Evolutionary conservation across 2,329 filamentous ascomycete genomes (phyloP).

Genomic region (Onygena corvina): DNA sequence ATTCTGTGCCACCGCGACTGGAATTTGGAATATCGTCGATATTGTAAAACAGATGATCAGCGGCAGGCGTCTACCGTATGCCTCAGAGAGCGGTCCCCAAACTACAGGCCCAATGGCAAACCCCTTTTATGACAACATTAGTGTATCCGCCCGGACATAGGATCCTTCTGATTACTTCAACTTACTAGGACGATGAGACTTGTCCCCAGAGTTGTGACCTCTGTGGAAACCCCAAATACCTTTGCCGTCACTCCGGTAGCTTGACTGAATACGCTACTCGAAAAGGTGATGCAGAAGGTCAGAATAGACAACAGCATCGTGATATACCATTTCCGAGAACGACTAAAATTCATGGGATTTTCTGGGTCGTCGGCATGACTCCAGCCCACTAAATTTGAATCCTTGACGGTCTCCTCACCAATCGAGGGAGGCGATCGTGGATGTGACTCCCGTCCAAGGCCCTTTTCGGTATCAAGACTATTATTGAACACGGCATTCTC

Average conservation of each 20-base stretch:
- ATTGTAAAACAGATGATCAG: conserved; percentile 39
- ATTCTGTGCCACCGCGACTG: conserved; percentile 43
- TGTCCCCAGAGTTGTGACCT: conserved; percentile 41
- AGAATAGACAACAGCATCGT: conserved; percentile 33
- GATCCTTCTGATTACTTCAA: background rate
- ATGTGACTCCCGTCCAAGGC: background rate
- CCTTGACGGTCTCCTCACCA: background rate
- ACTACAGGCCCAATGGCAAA: conserved; percentile 31
- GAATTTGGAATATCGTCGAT: conserved; percentile 45
- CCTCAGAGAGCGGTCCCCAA: conserved; percentile 37
- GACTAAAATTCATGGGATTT: conserved; percentile 59
- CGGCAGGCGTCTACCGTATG: conserved; percentile 40
- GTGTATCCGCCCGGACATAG: background rate
- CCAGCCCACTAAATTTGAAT: conserved; percentile 52
- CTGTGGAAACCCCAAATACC: conserved; percentile 36
- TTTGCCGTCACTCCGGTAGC: conserved; percentile 31
- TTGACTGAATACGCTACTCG: conserved; percentile 37
- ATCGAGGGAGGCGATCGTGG: background rate
- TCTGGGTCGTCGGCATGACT: conserved; percentile 61
- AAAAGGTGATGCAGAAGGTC: conserved; percentile 39
- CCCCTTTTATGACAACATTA: conserved; percentile 17
- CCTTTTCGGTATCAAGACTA: background rate
- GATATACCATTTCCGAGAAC: conserved; percentile 34
- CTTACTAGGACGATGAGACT: conserved; percentile 37
- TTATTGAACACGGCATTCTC: background rate